These are phyloP conservation scores for Metarhizium sp. DNA, from an alignment of 2,329 filamentous ascomycete genomes.

Conservation along the genomic window DNA sequence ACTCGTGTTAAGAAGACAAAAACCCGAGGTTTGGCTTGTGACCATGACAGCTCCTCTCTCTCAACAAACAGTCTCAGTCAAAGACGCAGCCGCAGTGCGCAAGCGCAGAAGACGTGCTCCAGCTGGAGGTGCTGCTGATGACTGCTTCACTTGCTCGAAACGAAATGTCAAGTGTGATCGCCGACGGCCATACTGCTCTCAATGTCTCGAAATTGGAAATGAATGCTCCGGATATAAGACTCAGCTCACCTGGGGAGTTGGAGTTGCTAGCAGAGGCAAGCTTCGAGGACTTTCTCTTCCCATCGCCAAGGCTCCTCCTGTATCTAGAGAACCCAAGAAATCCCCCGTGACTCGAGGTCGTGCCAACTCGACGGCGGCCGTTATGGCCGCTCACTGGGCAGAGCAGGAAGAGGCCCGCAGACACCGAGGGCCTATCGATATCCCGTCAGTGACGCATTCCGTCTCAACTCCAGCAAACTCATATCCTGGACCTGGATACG, in stretches of 20 bases:
- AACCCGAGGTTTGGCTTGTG: neutral
- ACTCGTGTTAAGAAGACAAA: neutral
- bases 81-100: slow-evolving; percentile 42
- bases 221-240: slow-evolving; percentile 97
- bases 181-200: slow-evolving; percentile 86
- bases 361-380: slow-evolving; percentile 32
- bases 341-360: slow-evolving; percentile 30
- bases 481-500: slow-evolving; percentile 28
- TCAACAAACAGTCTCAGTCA: slow-evolving; percentile 34
- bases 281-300: slow-evolving; percentile 77
- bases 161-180: slow-evolving; percentile 80
- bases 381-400: slow-evolving; percentile 17
- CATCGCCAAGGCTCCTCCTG: slow-evolving; percentile 51
- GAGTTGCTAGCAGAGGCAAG: slow-evolving; percentile 91
- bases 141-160: slow-evolving; percentile 90
- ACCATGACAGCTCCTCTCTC: slow-evolving; percentile 41
- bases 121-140: slow-evolving; percentile 80
- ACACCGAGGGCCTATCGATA: slow-evolving; percentile 25
- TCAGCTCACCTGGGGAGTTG: slow-evolving; percentile 91
- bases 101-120: slow-evolving; percentile 83
- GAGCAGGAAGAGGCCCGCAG: slow-evolving; percentile 24
- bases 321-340: slow-evolving; percentile 41
- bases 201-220: slow-evolving; percentile 83
- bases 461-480: slow-evolving; percentile 36
- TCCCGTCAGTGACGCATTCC: slow-evolving; percentile 21